Base-by-base conservation (phyloP, 306 rosid species). In the Elaeagnus macrophylla region DNA sequence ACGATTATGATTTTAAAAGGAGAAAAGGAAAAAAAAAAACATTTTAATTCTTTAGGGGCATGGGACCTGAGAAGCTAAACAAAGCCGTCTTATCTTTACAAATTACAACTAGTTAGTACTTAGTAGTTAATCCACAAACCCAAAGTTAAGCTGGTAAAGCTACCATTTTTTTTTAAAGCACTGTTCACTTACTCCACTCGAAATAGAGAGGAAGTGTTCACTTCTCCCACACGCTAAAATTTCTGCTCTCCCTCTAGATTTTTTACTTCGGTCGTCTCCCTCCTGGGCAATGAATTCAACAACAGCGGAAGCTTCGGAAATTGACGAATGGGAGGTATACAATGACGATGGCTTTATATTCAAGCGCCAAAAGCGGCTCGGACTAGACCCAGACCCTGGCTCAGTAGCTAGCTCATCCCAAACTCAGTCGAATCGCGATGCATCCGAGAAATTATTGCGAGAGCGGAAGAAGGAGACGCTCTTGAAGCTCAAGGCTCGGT, bases 271-370 rank as follows among this genome's bases (percentile, higher is more conserved):
- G n/a, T 25, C 41, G 51, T 42, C 64, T 37, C 64, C 60, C 57
- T 62, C 56, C 41, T 17, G 32, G 53, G 51, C 9, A 53, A 79
- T 79, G 80, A 75, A 74, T 54, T 57, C 67, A 9, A 61, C 68
- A 8, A 58, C 67, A 8, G 35, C 70, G 10, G 45, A 66, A 6
- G 38, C 75, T 5, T 56, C 42, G 51, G 74, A 61, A 46, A 66
- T 59, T 9, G 88, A 74, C 20, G 74, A 65, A 1, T 86, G 93
- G 95, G 88, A 86, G 55, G 80, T 86, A 69, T 59, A 71, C 69
- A 70, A 72, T 82, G 83, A 86, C 60, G 93, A 82, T 38, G 89
- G 89, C 54, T 81, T 86, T 75, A 78, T 86, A 75, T 86, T 67
- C 84, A 81, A 77, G 66, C 83, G 82, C 63, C 18, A 39, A 32